Evolutionary conservation across 2,329 filamentous ascomycete species (phyloP), one percentile per base, ranked within the genome.

Genomic region (Penicillium digitatum): DNA sequence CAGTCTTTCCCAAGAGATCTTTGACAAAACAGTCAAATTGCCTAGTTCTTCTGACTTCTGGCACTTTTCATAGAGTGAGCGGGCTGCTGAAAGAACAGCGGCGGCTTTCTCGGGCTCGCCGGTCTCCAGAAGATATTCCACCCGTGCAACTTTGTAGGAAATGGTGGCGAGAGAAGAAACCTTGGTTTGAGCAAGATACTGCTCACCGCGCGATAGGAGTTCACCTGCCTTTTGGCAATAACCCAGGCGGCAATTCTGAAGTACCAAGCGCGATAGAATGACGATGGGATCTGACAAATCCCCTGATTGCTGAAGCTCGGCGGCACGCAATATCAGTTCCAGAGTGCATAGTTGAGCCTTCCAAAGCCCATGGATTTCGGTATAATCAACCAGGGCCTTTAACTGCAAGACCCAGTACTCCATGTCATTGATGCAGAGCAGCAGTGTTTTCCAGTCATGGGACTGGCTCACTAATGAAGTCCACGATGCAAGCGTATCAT

Each of bases 41-140:
- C 68, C 64, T 12, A 66, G 53, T 53, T 72, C 64, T 53, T 72
- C 64, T n/a, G 63, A 63, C 29, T 58, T 63, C 29, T 70, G 66
- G 26, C 63, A 63, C 34, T 64, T 66, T 48, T 76, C 71, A 44
- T 73, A 70, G 18, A 74, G 35, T 38, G 52, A 14, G 42, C 63
- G 68, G 10, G 67, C 69, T 12, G 58, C 57, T 22, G 59, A 65
- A 56, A 69, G 67, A 62, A 59, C 73, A 67, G 58, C 69, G 56
- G 59, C 74, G 62, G 78, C 87, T 72, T 87, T 85, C 10, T 85
- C 80, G 16, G 82, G 74, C 47, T 85, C 84, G 10, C 87, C 87
- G 12, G 86, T 81, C 1, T 82, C 82, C 18, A 92, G 76, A 27
- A 87, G 78, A 69, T 91, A 90, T 69, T 95, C 89, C 0, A 88